Conservation (phyloP, 257 asterid species). For the Solanum ossicruentum region DNA sequence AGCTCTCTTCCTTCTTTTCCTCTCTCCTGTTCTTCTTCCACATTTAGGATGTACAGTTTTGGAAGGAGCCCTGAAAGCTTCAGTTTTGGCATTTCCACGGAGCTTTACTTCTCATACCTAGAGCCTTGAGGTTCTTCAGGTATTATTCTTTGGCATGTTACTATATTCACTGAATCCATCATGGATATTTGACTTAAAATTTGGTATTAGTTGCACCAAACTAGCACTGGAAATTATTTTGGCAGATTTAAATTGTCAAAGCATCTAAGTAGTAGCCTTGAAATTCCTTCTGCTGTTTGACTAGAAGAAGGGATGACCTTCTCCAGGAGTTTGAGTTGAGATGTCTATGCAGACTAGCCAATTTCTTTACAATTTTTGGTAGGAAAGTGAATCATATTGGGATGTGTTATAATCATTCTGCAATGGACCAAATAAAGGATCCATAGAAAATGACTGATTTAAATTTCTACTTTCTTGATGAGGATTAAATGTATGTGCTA, state of each 20-base stretch:
- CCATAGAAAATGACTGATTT: neutral
- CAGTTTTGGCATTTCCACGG: neutral
- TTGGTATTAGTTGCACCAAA: neutral
- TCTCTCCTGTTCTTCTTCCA: neutral
- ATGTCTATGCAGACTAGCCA: neutral
- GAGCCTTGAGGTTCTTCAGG: neutral
- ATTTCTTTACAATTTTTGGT: too few relatives aligned
- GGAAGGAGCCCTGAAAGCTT: neutral
- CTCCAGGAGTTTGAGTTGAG: neutral
- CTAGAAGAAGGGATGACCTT: neutral
- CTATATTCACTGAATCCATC: neutral
- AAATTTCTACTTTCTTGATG: neutral
- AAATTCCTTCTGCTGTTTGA: neutral
- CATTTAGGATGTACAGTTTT: neutral
- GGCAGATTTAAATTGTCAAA: neutral
- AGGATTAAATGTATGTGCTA: neutral
- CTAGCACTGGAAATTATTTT: neutral
- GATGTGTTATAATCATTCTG: neutral
- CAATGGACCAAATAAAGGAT: neutral
- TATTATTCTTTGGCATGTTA: neutral
- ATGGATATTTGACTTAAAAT: neutral
- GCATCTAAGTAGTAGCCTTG: neutral
- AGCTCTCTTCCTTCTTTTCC: neutral
- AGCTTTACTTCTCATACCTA: neutral
- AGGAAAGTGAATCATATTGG: neutral